Percentiles rank a stretch among this genome's conserved stretches.
These are phyloP conservation scores for Coemansia sp. DNA, from an alignment of 192 early-diverging fungal species.

Conservation along the genomic window DNA sequence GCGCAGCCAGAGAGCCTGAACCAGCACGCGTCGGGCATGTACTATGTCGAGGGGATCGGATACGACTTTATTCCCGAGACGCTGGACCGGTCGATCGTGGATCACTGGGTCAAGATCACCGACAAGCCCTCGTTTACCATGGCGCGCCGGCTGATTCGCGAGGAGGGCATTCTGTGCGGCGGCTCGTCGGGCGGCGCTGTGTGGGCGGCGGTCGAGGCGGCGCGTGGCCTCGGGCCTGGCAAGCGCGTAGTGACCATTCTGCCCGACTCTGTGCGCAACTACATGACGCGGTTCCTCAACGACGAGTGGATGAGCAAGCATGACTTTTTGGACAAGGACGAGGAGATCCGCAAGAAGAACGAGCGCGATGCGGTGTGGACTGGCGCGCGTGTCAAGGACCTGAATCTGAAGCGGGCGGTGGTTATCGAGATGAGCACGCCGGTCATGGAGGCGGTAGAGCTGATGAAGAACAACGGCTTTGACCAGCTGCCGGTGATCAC, in stretches of 20 bases:
- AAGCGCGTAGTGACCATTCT: constrained; percentile 93
- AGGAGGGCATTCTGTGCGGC: constrained; percentile 95
- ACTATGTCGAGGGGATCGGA: constrained; percentile 98
- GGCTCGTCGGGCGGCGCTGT: constrained; percentile 95
- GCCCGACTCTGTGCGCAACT: constrained; percentile 97
- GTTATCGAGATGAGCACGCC: constrained; percentile 75
- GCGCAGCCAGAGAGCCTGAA: constrained; percentile 85
- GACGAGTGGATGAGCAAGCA: constrained; percentile 94
- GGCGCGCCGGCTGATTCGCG: constrained; percentile 92
- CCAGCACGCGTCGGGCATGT: constrained; percentile 57
- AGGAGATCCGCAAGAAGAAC: constrained; percentile 56
- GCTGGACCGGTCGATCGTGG: constrained; percentile 78
- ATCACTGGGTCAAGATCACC: constrained; percentile 94
- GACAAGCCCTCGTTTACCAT: constrained; percentile 95
- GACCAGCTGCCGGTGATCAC: constrained; percentile 93
- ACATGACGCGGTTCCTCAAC: constrained; percentile 99
- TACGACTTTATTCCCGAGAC: constrained; percentile 98
- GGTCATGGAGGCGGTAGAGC: constrained; percentile 75
- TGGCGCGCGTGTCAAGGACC: constrained; percentile 78
- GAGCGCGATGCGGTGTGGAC: constrained; percentile 71
- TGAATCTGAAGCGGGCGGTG: constrained; percentile 80
- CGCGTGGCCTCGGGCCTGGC: constrained; percentile 79
- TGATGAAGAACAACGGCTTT: constrained; percentile 87
- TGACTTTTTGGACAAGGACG: constrained; percentile 80
- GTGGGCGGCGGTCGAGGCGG: constrained; percentile 80